phyloP scores from a whole-genome alignment of 1,284 basidiomycete genomes.

The Neonothopanus nambi region DNA sequence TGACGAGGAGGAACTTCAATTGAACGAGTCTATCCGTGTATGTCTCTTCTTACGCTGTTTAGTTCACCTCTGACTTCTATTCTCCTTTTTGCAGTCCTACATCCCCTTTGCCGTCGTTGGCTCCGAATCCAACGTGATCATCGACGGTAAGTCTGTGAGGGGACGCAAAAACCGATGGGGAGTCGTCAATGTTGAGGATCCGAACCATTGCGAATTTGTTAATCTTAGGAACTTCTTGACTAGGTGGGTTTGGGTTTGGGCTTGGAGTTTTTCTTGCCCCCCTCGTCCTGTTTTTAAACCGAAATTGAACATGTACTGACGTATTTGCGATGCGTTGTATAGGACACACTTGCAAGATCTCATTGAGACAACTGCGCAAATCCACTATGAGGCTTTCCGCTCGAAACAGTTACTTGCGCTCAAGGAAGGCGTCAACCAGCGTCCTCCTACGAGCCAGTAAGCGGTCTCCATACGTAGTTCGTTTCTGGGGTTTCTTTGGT shows the following conservation, averaged over 20 bases:
- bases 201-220: conserved; percentile 97
- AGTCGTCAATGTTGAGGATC: conserved; percentile 96
- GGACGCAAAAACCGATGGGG: conserved; percentile 98
- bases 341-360: conserved; percentile 97
- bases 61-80: conserved; percentile 4
- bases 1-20: conserved; percentile 87
- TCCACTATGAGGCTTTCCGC: conserved; percentile 99
- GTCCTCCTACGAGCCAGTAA: conserved; percentile 35
- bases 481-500: too few species aligned
- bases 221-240: conserved; percentile 97
- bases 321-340: background rate
- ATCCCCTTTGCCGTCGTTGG: conserved; percentile 98
- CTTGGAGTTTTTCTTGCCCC: background rate
- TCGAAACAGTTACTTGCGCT: conserved; percentile 94
- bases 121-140: conserved; percentile 90
- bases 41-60: conserved; percentile 29
- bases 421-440: conserved; percentile 78
- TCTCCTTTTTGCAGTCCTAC: conserved; percentile 60
- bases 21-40: conserved; percentile 91
- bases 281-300: background rate
- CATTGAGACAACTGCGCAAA: conserved; percentile 98
- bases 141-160: conserved; percentile 93
- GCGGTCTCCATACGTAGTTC: too few species aligned
- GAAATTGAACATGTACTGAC: background rate
- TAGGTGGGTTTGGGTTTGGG: conserved; percentile 59